Conservation (phyloP, 1,139 yeast species). For the Nakaseomyces delphensis region DNA sequence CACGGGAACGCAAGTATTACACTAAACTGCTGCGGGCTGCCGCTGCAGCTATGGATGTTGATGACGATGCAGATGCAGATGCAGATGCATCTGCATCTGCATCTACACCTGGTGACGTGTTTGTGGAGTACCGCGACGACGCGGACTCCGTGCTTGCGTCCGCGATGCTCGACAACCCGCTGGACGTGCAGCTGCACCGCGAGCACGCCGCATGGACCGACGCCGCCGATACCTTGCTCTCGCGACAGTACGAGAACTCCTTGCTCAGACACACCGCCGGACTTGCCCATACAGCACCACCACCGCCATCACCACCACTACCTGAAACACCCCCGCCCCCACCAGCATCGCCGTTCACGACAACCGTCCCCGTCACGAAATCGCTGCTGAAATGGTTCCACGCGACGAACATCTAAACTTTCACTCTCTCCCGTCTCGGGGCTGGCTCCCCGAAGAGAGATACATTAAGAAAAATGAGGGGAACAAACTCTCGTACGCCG, state of each 20-base stretch:
- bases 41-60: background rate
- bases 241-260: constrained; percentile 2
- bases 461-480: background rate
- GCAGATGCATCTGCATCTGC: too few relatives aligned
- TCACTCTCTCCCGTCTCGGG: background rate
- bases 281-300: too few relatives aligned
- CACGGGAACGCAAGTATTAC: constrained; percentile 3
- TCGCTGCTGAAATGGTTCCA: background rate
- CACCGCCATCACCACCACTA: background rate
- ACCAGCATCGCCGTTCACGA: background rate
- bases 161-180: constrained; percentile 5
- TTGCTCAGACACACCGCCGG: background rate
- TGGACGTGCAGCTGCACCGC: background rate
- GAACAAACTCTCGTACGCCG: background rate
- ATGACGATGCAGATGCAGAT: too few relatives aligned
- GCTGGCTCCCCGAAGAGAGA: background rate
- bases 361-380: background rate
- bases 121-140: background rate
- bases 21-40: background rate
- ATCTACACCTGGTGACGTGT: too few relatives aligned
- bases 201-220: background rate
- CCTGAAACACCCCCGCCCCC: background rate
- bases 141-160: background rate
- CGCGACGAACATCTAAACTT: background rate
- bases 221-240: background rate